These are phyloP conservation scores for Phlebiopsis gigantea DNA, from an alignment of 768 basidiomycete species.

Conservation along the genomic window DNA sequence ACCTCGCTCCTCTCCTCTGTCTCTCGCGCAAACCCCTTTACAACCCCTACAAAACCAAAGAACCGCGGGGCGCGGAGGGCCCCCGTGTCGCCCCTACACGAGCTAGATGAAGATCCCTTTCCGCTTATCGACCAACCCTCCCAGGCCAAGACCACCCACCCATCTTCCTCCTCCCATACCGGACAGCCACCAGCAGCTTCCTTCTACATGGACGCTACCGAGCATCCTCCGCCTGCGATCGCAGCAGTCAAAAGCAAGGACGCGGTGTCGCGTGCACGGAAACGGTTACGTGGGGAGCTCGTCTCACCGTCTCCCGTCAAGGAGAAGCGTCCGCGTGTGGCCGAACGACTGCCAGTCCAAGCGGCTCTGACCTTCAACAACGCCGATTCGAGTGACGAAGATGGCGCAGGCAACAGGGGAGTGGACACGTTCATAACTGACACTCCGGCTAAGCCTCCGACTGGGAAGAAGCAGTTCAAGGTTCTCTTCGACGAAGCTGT, in stretches of 20 bases:
- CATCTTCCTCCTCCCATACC: neutral
- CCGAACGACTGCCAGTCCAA: constrained; percentile 13
- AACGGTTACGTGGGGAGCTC: constrained; percentile 76
- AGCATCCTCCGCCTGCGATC: constrained; percentile 13
- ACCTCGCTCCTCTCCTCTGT: constrained; percentile 15
- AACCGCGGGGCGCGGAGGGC: constrained; percentile 20
- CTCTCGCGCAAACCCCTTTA: constrained; percentile 37
- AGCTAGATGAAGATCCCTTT: constrained; percentile 31
- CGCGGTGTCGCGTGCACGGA: constrained; percentile 66
- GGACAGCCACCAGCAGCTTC: neutral
- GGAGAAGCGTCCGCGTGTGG: constrained; percentile 61
- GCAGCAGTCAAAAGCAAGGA: constrained; percentile 18
- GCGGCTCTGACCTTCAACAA: constrained; percentile 15
- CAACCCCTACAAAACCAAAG: constrained; percentile 33
- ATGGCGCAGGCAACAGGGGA: constrained; percentile 21
- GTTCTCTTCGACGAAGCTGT: constrained; percentile 53
- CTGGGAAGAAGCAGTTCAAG: constrained; percentile 56
- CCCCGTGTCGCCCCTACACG: constrained; percentile 21
- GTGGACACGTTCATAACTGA: constrained; percentile 53
- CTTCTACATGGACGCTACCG: constrained; percentile 4
- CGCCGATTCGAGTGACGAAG: constrained; percentile 33
- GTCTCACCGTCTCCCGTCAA: constrained; percentile 82
- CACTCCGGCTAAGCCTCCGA: constrained; percentile 61
- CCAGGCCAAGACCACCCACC: neutral
- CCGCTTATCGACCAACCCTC: constrained; percentile 26